Evolutionary conservation across 163 green algal genomes (phyloP).

Genomic region (Chloromonas sp.): DNA sequence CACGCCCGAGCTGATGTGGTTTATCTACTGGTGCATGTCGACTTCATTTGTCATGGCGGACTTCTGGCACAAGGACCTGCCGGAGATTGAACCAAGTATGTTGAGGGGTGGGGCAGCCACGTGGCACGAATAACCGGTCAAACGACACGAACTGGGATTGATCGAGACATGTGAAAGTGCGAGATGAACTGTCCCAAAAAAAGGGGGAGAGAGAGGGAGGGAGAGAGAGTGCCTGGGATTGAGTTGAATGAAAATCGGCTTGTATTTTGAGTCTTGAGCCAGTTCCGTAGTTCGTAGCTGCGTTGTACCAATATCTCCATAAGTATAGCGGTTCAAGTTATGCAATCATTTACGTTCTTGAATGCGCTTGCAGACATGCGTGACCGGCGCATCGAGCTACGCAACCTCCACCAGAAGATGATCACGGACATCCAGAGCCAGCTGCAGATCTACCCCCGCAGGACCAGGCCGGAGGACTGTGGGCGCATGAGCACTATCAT

Average conservation of each 20-base stretch:
- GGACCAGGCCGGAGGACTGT: constrained; percentile 40
- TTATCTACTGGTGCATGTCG: constrained; percentile 47
- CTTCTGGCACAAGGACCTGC: constrained; percentile 24
- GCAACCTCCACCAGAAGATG: constrained; percentile 30
- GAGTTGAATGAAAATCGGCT: too few species aligned
- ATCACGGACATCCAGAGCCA: constrained; percentile 26
- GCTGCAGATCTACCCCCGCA: constrained; percentile 29
- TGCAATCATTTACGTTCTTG: too few species aligned
- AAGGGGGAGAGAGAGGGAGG: too few species aligned
- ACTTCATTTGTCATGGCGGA: constrained; percentile 37
- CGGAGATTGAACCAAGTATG: constrained; percentile 7
- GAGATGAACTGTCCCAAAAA: too few species aligned
- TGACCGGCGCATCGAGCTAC: constrained; percentile 24
- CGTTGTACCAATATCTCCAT: too few species aligned
- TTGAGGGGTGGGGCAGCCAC: background rate
- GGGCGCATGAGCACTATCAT: constrained; percentile 32
- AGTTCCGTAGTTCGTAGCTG: too few species aligned
- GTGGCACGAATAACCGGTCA: background rate
- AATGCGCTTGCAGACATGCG: constrained; percentile 3
- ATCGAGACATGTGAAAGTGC: too few species aligned
- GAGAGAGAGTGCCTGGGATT: too few species aligned
- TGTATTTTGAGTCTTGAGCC: too few species aligned
- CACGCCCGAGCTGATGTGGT: constrained; percentile 45
- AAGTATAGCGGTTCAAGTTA: too few species aligned
- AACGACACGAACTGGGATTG: too few species aligned